Base-by-base conservation (phyloP, 257 asterid genomes). In the Jacaranda mimosifolia region DNA sequence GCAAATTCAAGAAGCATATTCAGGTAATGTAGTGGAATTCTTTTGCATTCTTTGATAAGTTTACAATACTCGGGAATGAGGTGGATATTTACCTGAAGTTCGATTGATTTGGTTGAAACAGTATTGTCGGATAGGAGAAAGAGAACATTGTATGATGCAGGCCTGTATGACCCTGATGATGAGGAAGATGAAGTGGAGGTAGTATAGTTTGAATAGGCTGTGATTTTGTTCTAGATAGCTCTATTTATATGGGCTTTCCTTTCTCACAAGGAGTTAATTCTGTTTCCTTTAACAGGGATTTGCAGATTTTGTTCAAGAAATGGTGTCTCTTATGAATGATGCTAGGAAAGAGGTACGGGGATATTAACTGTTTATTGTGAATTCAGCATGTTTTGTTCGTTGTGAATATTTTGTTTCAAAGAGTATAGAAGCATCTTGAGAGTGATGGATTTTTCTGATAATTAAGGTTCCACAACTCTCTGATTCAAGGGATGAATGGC, bases 1-100 rank as follows among this genome's bases (percentile, higher is more conserved):
- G 74, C 84, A 89, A 73, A 90, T 91, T 75, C 96, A 92, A 86
- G 89, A 90, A 75, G 94, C 96, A 1, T 92, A 92, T 85, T 87
- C 96, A 79, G 96, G 97, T 92, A 78, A 76, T 8, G 21, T 35
- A 36, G 12, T 32, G 36, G 36, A 68, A 9, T 32, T 72, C 0
- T 43, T 60, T 21, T 1, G 4, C 26, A 4, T 9, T 52, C n/a
- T 12, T 26, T 14, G 32, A 2, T 62, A 19, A 1, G 68, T 36
- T 35, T 62, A 9, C 4, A 11, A 9, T 26, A 6, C 58, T 56
- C 6, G 62, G 62, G 7, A 7, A 56, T 56, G 62, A 15, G 62
- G 35, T 2, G 13, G 6, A 42, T 21, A 5, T 1, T 64, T 3
- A 9, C 5, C 53, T 65, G 60, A 58, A 45, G 14, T 38, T 53